phyloP scores from a whole-genome alignment of 352 stramenopile species.

The Phytophthora cactorum region DNA sequence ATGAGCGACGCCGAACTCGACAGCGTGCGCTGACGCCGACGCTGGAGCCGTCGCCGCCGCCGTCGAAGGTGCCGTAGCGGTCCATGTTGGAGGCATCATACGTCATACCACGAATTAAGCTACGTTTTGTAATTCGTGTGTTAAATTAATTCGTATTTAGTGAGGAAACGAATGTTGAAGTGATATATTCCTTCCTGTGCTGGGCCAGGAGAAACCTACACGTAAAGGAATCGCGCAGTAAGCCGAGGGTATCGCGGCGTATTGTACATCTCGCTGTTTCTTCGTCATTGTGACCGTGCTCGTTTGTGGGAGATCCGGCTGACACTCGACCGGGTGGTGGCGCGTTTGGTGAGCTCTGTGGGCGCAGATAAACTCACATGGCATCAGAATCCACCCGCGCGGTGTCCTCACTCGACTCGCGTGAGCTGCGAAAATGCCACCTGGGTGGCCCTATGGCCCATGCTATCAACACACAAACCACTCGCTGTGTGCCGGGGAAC shows the following conservation, averaged over 20 bases:
- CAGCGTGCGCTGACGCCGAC: constrained; percentile 1
- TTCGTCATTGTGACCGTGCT: background rate
- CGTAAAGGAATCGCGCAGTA: too few relatives aligned
- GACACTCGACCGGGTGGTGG: background rate
- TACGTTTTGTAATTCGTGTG: constrained; percentile 8
- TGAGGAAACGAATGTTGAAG: constrained; percentile 4
- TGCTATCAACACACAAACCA: constrained; percentile 3
- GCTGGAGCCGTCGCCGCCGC: constrained; percentile 12
- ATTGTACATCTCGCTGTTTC: too few relatives aligned
- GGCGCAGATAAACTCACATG: background rate
- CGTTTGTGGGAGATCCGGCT: background rate
- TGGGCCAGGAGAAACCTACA: constrained; percentile 2
- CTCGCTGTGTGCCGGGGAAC: background rate
- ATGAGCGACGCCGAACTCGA: constrained; percentile 16
- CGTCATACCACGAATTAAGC: constrained; percentile 15
- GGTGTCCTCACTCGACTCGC: constrained; percentile 1
- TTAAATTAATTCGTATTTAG: constrained; percentile 17
- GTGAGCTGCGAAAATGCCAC: constrained; percentile 23
- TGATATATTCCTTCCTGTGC: background rate
- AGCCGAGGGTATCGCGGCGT: too few relatives aligned
- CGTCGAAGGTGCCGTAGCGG: constrained; percentile 13
- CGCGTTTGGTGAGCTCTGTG: background rate
- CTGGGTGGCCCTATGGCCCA: constrained; percentile 5
- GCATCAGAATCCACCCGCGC: constrained; percentile 13
- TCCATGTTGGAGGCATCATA: constrained; percentile 21